These are phyloP conservation scores for Malassezia sp. DNA, from an alignment of 1,284 basidiomycete species.

Conservation along the genomic window DNA sequence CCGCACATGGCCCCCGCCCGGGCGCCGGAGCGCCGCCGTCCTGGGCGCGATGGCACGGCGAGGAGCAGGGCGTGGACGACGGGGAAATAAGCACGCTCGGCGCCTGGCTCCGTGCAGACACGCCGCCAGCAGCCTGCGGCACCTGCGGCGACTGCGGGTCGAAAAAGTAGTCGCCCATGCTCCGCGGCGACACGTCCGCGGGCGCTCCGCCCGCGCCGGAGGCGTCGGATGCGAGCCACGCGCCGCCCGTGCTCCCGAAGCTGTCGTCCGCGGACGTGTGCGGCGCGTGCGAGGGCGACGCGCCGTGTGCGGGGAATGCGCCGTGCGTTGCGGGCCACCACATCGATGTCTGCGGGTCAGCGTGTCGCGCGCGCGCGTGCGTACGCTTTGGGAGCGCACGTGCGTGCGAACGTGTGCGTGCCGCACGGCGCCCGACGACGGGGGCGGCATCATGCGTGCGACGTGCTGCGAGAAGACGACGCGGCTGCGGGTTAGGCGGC, in stretches of 20 bases:
- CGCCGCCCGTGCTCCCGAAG: too few species aligned
- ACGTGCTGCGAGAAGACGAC: too few species aligned
- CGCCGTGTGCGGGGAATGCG: neutral
- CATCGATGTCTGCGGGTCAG: neutral
- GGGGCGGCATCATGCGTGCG: too few species aligned
- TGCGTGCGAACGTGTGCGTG: conserved; percentile 1
- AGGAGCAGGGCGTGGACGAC: neutral
- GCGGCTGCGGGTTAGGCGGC: too few species aligned
- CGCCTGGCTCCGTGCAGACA: neutral
- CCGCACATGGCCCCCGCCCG: too few species aligned
- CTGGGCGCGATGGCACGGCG: too few species aligned
- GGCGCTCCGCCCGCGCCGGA: neutral
- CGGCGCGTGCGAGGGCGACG: neutral
- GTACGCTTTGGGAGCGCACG: conserved; percentile 11
- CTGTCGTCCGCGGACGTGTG: neutral
- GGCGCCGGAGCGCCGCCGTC: too few species aligned
- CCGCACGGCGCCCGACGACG: too few species aligned
- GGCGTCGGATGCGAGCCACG: too few species aligned
- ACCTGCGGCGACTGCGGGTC: conserved; percentile 34
- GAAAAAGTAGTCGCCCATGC: conserved; percentile 36
- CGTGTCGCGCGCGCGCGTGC: neutral
- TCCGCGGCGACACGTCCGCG: conserved; percentile 2
- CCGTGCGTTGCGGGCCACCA: conserved; percentile 1
- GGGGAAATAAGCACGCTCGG: neutral
- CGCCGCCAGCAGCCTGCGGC: too few species aligned